These are phyloP conservation scores for Ulmus americana DNA, from an alignment of 331 rosid genomes.

Conservation along the genomic window DNA sequence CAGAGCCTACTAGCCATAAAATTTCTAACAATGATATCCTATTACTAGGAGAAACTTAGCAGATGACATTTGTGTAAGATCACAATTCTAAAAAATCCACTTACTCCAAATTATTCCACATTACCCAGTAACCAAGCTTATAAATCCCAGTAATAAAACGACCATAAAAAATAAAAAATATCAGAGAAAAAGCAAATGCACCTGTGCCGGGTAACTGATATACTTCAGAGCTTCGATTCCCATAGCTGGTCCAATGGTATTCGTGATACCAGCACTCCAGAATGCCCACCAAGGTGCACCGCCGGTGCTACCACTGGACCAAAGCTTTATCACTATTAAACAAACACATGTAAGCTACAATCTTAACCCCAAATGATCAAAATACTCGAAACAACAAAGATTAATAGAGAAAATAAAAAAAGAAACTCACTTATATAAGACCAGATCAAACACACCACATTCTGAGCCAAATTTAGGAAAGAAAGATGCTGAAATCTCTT, in stretches of 20 bases:
- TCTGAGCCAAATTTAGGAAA: constrained; percentile 85
- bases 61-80: too few species aligned
- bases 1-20: background rate
- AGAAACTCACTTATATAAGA: constrained; percentile 70
- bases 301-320: constrained; percentile 51
- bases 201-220: constrained; percentile 99
- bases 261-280: constrained; percentile 97
- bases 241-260: constrained; percentile 99
- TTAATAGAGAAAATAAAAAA: background rate
- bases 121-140: background rate
- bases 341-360: constrained; percentile 9
- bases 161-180: background rate
- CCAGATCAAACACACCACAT: constrained; percentile 90
- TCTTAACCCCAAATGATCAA: constrained; percentile 7
- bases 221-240: constrained; percentile 96
- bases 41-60: background rate
- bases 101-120: background rate
- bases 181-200: constrained; percentile 14
- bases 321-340: constrained; percentile 70
- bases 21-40: background rate
- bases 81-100: background rate
- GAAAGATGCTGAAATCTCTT: constrained; percentile 86
- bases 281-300: constrained; percentile 93
- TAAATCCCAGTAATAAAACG: background rate
- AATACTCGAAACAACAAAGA: background rate